These are phyloP conservation scores for Hymenochaete sp. DNA, from an alignment of 1,284 basidiomycete species.

Conservation along the genomic window DNA sequence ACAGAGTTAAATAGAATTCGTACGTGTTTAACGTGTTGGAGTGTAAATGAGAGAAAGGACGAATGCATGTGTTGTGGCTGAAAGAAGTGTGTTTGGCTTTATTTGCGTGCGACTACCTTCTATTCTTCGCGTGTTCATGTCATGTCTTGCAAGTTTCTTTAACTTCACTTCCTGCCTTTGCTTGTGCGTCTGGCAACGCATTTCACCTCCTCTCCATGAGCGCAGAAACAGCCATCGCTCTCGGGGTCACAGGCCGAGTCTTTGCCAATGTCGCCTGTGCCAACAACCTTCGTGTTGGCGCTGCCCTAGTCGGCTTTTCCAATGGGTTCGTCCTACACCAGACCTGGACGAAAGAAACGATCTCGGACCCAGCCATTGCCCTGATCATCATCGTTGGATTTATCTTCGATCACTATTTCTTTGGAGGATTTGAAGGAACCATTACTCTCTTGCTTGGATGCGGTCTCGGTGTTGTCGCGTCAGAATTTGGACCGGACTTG, in stretches of 20 bases:
- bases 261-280: constrained; percentile 10
- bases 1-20: too few species aligned
- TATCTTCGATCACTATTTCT: constrained; percentile 58
- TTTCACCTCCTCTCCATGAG: constrained; percentile 6
- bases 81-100: too few species aligned
- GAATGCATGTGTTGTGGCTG: too few species aligned
- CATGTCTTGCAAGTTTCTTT: too few species aligned
- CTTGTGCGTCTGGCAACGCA: too few species aligned
- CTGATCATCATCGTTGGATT: constrained; percentile 54
- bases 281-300: constrained; percentile 30
- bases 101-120: too few species aligned
- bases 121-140: too few species aligned
- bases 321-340: constrained; percentile 66
- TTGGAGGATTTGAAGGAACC: constrained; percentile 47
- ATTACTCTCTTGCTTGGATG: constrained; percentile 59
- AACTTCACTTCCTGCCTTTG: too few species aligned
- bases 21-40: too few species aligned
- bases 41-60: too few species aligned
- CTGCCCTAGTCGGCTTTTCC: constrained; percentile 62
- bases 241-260: constrained; percentile 16
- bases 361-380: constrained; percentile 52
- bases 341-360: constrained; percentile 50
- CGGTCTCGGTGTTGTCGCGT: constrained; percentile 54
- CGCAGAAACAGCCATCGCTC: constrained; percentile 11
- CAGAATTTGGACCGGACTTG: constrained; percentile 54